Evolutionary conservation across 2,329 filamentous ascomycete species (phyloP).

Genomic region (Phoma herbarum): DNA sequence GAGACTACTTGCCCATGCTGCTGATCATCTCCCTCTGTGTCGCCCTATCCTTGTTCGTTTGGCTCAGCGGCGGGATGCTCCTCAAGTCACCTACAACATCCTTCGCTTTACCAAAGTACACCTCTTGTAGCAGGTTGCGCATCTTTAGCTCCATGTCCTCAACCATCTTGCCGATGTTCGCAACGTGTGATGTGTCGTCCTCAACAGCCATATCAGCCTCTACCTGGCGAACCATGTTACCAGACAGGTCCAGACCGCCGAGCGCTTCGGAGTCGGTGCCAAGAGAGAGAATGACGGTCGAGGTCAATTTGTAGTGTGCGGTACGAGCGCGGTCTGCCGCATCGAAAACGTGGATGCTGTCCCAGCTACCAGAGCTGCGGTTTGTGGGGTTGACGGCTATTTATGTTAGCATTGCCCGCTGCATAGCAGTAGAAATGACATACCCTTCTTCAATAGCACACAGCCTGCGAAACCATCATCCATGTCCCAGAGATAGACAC

Average conservation of each 20-base stretch:
- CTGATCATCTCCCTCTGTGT: conserved; percentile 88
- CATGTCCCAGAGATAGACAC: conserved; percentile 97
- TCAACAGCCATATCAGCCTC: conserved; percentile 91
- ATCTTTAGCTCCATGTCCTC: conserved; percentile 99
- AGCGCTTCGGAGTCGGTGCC: conserved; percentile 73
- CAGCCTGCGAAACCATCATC: conserved; percentile 98
- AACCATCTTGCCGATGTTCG: conserved; percentile 88
- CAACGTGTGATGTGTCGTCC: conserved; percentile 90
- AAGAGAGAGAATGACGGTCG: conserved; percentile 92
- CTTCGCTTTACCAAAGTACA: conserved; percentile 99
- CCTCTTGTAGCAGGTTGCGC: conserved; percentile 96
- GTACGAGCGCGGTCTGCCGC: conserved; percentile 89
- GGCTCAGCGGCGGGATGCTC: conserved; percentile 84
- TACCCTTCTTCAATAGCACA: conserved; percentile 93
- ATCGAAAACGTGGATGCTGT: conserved; percentile 98
- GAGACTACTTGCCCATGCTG: conserved; percentile 55
- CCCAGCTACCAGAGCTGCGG: conserved; percentile 84
- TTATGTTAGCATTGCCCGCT: conserved; percentile 25
- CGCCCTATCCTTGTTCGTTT: conserved; percentile 82
- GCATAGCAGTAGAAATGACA: conserved; percentile 36
- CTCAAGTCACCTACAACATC: conserved; percentile 96
- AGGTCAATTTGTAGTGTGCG: conserved; percentile 97
- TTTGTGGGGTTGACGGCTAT: conserved; percentile 72
- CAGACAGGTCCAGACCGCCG: conserved; percentile 89
- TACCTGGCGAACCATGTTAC: conserved; percentile 97